Evolutionary conservation across 805 yeast species (phyloP).

Genomic region (Teunomyces lycoperdinae): DNA sequence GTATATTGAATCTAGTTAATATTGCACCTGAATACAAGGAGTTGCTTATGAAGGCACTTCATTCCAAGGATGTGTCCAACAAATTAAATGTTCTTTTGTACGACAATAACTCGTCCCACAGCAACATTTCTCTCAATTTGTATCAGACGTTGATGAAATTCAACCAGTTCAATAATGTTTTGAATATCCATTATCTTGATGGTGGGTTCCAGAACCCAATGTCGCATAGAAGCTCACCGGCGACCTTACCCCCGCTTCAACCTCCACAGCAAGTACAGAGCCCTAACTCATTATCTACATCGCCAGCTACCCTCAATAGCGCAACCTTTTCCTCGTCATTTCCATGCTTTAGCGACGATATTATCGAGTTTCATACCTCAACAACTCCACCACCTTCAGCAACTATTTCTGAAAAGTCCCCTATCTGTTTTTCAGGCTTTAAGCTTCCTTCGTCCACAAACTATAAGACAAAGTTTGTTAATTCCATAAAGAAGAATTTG

Average conservation of each 20-base stretch:
- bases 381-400: constrained; percentile 4
- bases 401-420: background rate
- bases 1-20: constrained; percentile 31
- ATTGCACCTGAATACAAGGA: constrained; percentile 20
- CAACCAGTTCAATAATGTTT: constrained; percentile 16
- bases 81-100: constrained; percentile 28
- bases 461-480: constrained; percentile 32
- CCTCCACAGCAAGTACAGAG: constrained; percentile 1
- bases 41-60: constrained; percentile 11
- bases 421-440: constrained; percentile 34
- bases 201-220: constrained; percentile 23
- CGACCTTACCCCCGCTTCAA: background rate
- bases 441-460: constrained; percentile 41
- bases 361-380: constrained; percentile 8
- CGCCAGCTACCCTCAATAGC: constrained; percentile 4
- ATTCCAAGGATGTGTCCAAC: constrained; percentile 3
- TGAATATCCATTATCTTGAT: constrained; percentile 20
- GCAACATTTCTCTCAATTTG: constrained; percentile 23
- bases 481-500: constrained; percentile 33
- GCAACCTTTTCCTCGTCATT: constrained; percentile 5
- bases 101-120: constrained; percentile 26
- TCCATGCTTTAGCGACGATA: constrained; percentile 7
- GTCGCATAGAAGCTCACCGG: background rate
- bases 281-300: constrained; percentile 3
- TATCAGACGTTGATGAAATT: constrained; percentile 36